Conservation (phyloP, 1,284 basidiomycete genomes). For the Malassezia caprae region DNA sequence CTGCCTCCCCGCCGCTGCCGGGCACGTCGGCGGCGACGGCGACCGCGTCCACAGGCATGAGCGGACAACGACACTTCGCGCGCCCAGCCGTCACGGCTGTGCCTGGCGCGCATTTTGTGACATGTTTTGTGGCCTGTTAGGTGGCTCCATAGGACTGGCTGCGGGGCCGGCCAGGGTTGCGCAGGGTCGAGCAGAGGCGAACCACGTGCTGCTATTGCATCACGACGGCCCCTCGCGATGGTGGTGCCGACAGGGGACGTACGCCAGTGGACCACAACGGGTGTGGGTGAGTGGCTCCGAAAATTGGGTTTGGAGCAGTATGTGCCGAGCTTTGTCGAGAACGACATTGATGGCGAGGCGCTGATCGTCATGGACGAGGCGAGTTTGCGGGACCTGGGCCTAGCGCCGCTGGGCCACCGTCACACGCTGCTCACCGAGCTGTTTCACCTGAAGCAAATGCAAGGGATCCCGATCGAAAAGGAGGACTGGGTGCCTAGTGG, state of each 20-base stretch:
- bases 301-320: constrained; percentile 26
- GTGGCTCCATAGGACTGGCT: neutral
- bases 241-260: constrained; percentile 17
- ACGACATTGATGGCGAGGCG: constrained; percentile 44
- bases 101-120: neutral
- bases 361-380: constrained; percentile 43
- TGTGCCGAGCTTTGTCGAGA: constrained; percentile 23
- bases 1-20: neutral
- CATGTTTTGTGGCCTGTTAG: neutral
- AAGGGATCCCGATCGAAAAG: constrained; percentile 36
- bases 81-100: neutral
- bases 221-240: neutral
- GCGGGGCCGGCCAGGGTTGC: neutral
- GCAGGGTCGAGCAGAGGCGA: neutral
- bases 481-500: constrained; percentile 39
- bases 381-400: constrained; percentile 39
- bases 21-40: neutral
- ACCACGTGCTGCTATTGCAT: neutral
- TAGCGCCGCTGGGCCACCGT: constrained; percentile 39
- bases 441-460: constrained; percentile 35
- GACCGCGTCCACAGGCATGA: neutral
- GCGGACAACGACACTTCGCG: neutral
- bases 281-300: constrained; percentile 34
- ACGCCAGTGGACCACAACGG: constrained; percentile 30
- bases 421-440: constrained; percentile 35